Evolutionary conservation across 2,329 filamentous ascomycete species (phyloP), one percentile per base, ranked within the genome.

Genomic region (Epichloe gansuensis): DNA sequence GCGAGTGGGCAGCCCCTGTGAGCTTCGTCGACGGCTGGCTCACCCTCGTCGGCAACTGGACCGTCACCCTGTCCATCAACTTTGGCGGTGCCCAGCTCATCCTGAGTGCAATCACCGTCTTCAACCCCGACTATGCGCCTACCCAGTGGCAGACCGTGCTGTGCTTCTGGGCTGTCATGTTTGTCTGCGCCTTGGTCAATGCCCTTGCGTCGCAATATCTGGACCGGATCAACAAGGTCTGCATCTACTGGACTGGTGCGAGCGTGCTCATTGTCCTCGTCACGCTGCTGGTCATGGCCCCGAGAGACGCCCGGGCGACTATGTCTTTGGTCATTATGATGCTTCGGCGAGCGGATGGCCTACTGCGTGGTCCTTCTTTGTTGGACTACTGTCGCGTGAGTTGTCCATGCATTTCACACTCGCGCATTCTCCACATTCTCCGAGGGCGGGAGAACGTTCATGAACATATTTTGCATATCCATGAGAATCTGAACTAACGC

Each of bases 21-120:
- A 85, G 81, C 47, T 89, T 84, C 73, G 76, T 84, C 55, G 86
- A 84, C 2, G 85, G 85, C 46, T 89, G 85, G 85, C 85, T 84
- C 59, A 85, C 82, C 56, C 78, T 83, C 51, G 82, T 83, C 37
- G 84, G 83, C 46, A 88, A 85, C 80, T 83, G 86, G 61, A 81
- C 81, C 31, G 69, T 88, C 46, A 82, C 81, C 1, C 80, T 85
- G 38, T 85, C 82, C 1, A 86, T 83, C 55, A 85, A 85, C n/a
- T 76, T 88, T 44, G 75, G 87, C 5, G 84, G 82, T 44, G 84
- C 81, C 54, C 78, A 85, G 63, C 75, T 89, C 49, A 79, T 89
- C 52, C 66, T 86, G 12, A 82, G 82, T 50, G 75, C 85, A 50
- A 83, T 88, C 53, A 75, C 78, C n/a, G 69, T 89, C 52, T 79